Evolutionary conservation across 345 rosid genomes (phyloP), one percentile per base, ranked within the genome.

Genomic region (Balakata baccata): DNA sequence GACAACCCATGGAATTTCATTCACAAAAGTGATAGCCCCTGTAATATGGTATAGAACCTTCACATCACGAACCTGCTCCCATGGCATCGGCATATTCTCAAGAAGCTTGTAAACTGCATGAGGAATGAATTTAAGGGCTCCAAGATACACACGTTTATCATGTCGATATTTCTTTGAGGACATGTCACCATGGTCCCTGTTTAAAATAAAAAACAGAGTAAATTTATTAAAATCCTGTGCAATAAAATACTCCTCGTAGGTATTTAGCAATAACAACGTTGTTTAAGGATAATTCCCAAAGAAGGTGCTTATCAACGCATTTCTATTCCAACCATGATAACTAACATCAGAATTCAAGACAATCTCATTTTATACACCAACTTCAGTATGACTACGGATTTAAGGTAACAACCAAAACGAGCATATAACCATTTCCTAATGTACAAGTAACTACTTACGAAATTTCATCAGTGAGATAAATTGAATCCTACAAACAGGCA

Each of bases 111-210:
- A 96, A 29, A 96, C 97, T 0, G 99, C 98, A 83, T 96, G 99
- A 5, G 99, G 99, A 14, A 96, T 92, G 78, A 96, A 93, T 75
- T 96, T 93, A 78, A 96, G 90, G 6, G 98, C 99, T 49, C 98
- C 99, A 20, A 96, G 93, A 80, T 96, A 96, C 22, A 93, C 99
- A 71, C 99, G 98, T 64, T 96, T 96, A 65, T 96, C 99, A 62
- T 96, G 97, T 37, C 98, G 93, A 71, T 74, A 96, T 68, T 96
- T 96, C 87, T 96, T 96, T 0, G 99, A 93, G 58, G 99, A 96
- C 99, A 96, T 96, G 75, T 96, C 99, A 52, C 99, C 99, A 91
- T 96, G 99, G 79, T 96, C 99, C 78, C 98, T 96, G 86, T 39
- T 49, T 60, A 51, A 68, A n/a, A 63, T 39, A 6, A 74, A 41